Percentiles rank a stretch among this genome's conserved stretches.
Evolutionary conservation across 805 yeast species (phyloP).

Genomic region (Monosporozyma solicola): DNA sequence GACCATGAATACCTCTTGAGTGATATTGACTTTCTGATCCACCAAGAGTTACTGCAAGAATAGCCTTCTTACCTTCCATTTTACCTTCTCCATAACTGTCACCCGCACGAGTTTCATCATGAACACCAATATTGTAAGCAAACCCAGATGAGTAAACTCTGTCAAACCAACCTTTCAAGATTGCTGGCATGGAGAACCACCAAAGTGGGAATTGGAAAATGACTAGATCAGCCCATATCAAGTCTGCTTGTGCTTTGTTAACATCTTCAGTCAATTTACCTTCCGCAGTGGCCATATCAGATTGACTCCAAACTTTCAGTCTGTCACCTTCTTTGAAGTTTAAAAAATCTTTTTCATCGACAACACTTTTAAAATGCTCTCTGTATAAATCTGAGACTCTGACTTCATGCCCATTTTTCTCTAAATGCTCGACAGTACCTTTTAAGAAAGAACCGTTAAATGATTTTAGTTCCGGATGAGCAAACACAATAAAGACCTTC

Average conservation of each 20-base stretch:
- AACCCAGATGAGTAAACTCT: constrained; percentile 20
- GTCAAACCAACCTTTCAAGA: constrained; percentile 27
- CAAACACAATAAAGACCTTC: constrained; percentile 21
- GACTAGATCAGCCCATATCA: constrained; percentile 24
- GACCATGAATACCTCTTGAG: constrained; percentile 16
- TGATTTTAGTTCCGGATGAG: constrained; percentile 20
- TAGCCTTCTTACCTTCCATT: constrained; percentile 18
- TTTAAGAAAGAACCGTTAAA: background rate
- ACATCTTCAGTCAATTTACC: constrained; percentile 23
- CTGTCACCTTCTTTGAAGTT: constrained; percentile 8
- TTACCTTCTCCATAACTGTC: constrained; percentile 21
- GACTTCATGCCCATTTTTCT: constrained; percentile 21
- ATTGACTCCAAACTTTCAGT: constrained; percentile 12
- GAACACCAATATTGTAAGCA: constrained; percentile 18
- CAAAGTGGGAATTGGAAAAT: constrained; percentile 25
- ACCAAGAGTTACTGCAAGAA: constrained; percentile 9
- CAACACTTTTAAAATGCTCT: constrained; percentile 16
- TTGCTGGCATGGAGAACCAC: constrained; percentile 29
- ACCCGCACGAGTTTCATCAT: constrained; percentile 4
- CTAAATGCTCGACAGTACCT: constrained; percentile 10
- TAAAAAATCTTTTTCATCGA: constrained; percentile 18
- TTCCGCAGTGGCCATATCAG: constrained; percentile 10
- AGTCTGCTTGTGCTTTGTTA: constrained; percentile 21
- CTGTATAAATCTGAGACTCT: constrained; percentile 21
- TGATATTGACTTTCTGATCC: constrained; percentile 10